Evolutionary conservation across 73 alveolate species (phyloP).

Genomic region (Paramecium sexaurelia): DNA sequence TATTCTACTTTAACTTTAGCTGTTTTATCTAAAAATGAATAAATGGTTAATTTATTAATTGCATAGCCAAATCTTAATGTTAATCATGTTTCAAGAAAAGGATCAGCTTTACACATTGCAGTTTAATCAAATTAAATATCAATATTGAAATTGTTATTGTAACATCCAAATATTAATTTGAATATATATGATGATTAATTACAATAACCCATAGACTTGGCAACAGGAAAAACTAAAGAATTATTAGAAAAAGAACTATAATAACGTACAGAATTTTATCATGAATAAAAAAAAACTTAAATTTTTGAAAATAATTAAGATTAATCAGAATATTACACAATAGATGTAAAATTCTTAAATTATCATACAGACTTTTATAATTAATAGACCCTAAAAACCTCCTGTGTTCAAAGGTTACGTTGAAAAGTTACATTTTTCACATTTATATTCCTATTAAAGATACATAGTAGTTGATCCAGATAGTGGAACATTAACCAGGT

Average conservation of each 20-base stretch:
- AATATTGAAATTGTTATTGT: not conserved
- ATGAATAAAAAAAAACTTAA: not conserved
- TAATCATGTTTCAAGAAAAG: constrained; percentile 5
- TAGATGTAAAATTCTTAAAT: not conserved
- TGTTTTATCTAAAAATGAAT: not conserved
- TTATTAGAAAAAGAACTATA: not conserved
- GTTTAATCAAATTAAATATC: not conserved
- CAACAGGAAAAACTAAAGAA: not conserved
- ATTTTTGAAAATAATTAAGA: not conserved
- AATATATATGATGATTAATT: not conserved
- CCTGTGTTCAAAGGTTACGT: constrained; percentile 39
- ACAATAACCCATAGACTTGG: not conserved
- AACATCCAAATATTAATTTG: not conserved
- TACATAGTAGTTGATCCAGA: constrained; percentile 42
- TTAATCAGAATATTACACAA: not conserved
- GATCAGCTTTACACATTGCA: constrained; percentile 49
- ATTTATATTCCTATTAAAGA: not conserved
- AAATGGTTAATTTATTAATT: constrained; percentile 4
- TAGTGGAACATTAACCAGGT: not conserved
- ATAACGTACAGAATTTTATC: not conserved
- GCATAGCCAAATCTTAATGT: constrained; percentile 8
- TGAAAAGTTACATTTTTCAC: not conserved
- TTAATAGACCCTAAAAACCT: constrained; percentile 21
- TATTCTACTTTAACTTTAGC: not conserved
- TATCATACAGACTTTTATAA: not conserved